Percentiles rank a stretch among this genome's conserved stretches.
Evolutionary conservation across 352 stramenopile species (phyloP).

Genomic region (Phytophthora ohioensis): DNA sequence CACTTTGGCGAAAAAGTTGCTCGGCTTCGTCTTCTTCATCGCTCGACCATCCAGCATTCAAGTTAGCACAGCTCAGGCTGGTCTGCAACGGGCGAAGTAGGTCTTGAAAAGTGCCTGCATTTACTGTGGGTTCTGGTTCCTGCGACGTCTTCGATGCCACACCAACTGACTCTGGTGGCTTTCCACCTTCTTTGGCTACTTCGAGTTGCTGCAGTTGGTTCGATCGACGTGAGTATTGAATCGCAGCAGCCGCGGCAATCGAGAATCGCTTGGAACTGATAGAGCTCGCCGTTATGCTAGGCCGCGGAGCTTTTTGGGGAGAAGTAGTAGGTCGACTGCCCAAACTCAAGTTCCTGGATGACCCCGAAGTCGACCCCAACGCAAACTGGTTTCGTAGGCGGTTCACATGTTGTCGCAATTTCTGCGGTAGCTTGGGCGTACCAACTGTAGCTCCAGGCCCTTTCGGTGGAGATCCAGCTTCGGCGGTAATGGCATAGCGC

Average conservation of each 20-base stretch:
- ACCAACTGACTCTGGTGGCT: constrained; percentile 6
- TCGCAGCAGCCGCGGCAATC: constrained; percentile 13
- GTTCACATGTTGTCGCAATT: constrained; percentile 62
- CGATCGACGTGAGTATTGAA: constrained; percentile 50
- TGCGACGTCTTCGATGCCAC: background rate
- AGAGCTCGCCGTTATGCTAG: constrained; percentile 14
- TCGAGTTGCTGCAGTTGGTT: constrained; percentile 48
- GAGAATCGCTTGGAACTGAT: constrained; percentile 35
- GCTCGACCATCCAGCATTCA: constrained; percentile 44
- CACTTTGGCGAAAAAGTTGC: constrained; percentile 45
- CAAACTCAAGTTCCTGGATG: constrained; percentile 24
- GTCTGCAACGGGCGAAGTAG: constrained; percentile 63
- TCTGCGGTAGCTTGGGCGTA: constrained; percentile 55
- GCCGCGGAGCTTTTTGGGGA: constrained; percentile 14
- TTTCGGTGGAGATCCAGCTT: constrained; percentile 15
- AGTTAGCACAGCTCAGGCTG: constrained; percentile 56
- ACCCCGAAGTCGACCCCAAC: constrained; percentile 25
- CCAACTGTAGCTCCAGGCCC: background rate
- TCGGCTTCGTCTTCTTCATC: constrained; percentile 52
- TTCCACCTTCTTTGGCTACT: constrained; percentile 21
- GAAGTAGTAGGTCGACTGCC: constrained; percentile 14
- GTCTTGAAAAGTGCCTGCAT: constrained; percentile 51
- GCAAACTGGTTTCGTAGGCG: constrained; percentile 58
- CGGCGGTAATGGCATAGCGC: constrained; percentile 17
- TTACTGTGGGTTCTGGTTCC: constrained; percentile 1